These are phyloP conservation scores for Corchorus capsularis DNA, from an alignment of 345 rosid genomes.

Conservation along the genomic window DNA sequence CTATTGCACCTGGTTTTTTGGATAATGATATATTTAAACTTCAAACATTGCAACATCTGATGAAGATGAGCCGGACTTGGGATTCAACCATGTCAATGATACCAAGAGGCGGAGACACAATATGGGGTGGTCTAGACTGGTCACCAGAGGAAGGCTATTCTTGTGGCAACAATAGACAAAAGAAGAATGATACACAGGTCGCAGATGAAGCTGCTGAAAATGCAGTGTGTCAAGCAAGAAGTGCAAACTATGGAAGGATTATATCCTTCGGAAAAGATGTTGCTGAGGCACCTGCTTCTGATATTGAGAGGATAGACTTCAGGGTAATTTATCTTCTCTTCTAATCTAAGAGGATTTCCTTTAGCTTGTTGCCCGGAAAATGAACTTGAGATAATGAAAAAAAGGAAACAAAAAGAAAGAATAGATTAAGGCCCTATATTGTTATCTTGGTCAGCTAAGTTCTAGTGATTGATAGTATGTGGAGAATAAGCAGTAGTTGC, in stretches of 20 bases:
- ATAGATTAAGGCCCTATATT: not conserved
- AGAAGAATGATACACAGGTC: constrained; percentile 40
- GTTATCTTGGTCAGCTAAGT: not conserved
- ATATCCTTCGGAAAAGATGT: constrained; percentile 85
- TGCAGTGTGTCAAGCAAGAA: constrained; percentile 39
- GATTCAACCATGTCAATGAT: constrained; percentile 98
- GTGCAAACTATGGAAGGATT: constrained; percentile 75
- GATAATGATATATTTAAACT: constrained; percentile 74
- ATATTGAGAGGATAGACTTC: constrained; percentile 75
- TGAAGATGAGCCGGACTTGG: constrained; percentile 92
- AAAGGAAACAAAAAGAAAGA: not conserved
- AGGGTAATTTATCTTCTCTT: constrained; percentile 51
- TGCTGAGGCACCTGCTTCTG: constrained; percentile 65
- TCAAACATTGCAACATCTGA: constrained; percentile 79
- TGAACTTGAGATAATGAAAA: not conserved
- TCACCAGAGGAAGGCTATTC: constrained; percentile 75
- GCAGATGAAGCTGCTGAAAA: constrained; percentile 30
- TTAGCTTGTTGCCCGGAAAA: not conserved
- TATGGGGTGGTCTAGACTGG: constrained; percentile 97
- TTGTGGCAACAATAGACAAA: constrained; percentile 46
- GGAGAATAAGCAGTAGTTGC: not conserved
- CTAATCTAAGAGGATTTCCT: not conserved
- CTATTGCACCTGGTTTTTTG: constrained; percentile 85
- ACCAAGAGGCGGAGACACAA: constrained; percentile 90
- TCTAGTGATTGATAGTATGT: not conserved